Conservation (phyloP, 805 yeast species). For the Saccharomycopsis guyanensis region DNA sequence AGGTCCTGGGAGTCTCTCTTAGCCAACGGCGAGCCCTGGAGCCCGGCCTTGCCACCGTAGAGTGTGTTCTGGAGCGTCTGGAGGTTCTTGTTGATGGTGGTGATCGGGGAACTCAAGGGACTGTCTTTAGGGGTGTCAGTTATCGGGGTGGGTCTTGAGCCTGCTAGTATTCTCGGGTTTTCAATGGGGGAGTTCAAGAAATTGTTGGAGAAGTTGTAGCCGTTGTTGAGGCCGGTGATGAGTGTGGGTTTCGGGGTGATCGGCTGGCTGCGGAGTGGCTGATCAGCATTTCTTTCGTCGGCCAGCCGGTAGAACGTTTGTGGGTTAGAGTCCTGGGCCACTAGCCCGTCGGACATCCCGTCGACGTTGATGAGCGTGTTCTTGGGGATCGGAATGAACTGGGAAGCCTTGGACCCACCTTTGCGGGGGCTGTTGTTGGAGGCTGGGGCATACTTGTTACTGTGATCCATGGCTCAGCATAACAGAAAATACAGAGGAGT, state of each 20-base stretch:
- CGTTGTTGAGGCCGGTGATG: constrained; percentile 17
- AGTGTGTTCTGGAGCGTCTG: neutral
- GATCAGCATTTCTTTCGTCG: neutral
- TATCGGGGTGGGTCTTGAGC: too few relatives aligned
- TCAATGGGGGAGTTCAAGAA: constrained; percentile 19
- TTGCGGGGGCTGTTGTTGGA: neutral
- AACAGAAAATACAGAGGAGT: neutral
- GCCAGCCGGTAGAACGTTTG: neutral
- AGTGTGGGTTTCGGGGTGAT: constrained; percentile 13
- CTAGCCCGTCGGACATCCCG: neutral
- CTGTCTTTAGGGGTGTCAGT: neutral
- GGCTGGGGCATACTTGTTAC: too few relatives aligned
- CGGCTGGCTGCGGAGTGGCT: neutral
- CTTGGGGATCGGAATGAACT: constrained; percentile 5
- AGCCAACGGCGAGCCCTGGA: neutral
- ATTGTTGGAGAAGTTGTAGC: constrained; percentile 20
- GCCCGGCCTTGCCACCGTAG: neutral
- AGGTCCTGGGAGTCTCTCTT: neutral
- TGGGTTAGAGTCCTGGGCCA: neutral
- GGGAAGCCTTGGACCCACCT: neutral
- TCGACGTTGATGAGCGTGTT: constrained; percentile 5
- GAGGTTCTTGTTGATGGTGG: constrained; percentile 11
- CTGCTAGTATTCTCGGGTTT: too few relatives aligned
- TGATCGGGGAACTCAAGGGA: constrained; percentile 8
- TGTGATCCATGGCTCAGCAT: constrained; percentile 3